Evolutionary conservation across 306 rosid species (phyloP).

Genomic region (Medicago lupulina): DNA sequence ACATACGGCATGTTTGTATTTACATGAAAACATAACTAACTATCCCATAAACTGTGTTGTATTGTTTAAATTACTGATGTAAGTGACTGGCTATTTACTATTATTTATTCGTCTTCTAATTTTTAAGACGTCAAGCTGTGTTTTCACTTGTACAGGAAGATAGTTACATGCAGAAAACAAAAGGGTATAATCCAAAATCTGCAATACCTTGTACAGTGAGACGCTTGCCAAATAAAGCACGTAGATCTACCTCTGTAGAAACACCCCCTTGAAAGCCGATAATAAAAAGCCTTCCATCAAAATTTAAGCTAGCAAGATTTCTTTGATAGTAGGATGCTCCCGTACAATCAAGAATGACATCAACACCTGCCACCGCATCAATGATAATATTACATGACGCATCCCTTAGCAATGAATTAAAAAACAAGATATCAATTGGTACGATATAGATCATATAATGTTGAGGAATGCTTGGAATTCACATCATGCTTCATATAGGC

Average conservation of each 20-base stretch:
- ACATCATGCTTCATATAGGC: constrained; percentile 25
- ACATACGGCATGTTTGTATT: no score
- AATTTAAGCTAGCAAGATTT: constrained; percentile 81
- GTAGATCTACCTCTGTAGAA: constrained; percentile 63
- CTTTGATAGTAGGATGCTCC: constrained; percentile 76
- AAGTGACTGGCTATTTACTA: background rate
- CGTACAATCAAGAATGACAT: constrained; percentile 90
- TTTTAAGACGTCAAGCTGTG: background rate
- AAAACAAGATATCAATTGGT: constrained; percentile 15
- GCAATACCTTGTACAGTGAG: constrained; percentile 87
- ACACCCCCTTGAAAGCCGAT: constrained; percentile 76
- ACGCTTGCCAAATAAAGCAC: constrained; percentile 69
- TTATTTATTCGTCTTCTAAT: constrained; percentile 13
- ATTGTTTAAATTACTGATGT: background rate
- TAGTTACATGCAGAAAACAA: constrained; percentile 29
- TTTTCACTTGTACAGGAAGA: constrained; percentile 14
- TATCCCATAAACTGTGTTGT: background rate
- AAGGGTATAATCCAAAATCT: constrained; percentile 11
- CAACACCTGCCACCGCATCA: constrained; percentile 67
- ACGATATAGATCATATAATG: constrained; percentile 5
- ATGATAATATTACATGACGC: constrained; percentile 1
- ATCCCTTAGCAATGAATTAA: background rate
- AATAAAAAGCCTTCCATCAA: constrained; percentile 89
- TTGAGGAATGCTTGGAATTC: background rate
- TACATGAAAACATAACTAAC: no score